Base-by-base conservation (phyloP, 257 asterid species). In the Anisodus tanguticus region DNA sequence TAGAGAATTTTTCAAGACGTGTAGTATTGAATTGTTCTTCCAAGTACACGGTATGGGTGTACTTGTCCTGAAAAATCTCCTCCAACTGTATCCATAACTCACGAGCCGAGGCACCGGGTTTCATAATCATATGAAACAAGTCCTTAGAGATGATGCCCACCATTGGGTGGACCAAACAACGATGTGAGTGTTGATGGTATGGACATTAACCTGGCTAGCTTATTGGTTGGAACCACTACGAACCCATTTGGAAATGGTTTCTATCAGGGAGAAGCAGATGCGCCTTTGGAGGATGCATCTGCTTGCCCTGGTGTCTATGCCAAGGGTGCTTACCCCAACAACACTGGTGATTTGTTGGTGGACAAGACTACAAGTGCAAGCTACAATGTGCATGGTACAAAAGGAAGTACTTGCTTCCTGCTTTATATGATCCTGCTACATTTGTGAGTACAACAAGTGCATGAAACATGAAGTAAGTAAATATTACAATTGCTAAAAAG, bases 271-370 rank as follows among this genome's bases (percentile, higher is more conserved):
- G 85, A 90, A 11, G 80, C 91, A 0, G 89, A 60, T 10, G 95
- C 93, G 8, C 95, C 92, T 9, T 57, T 92, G 6, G 95, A 92
- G 70, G 95, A 92, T 2, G 91, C 93, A 3, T 81, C 95, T 5
- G 95, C 94, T 71, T 92, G 95, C 22, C 84, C 91, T 0, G 95
- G 95, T 3, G 83, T 92, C 6, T 92, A 87, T 59, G 95, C 85
- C 0, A 86, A 85, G 3, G 94, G 95, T 11, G 93, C 95, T 22
- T 92, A 89, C 68, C 95, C 95, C 4, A 94, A 94, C 4, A 87
- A 88, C 4, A 89, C 95, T 13, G 95, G 94, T 1, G 85, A 90
- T 55, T 54, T 92, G 70, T 82, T 90, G 84, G 90, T 92, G 82
- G 93, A 90, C 85, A 83, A 85, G 6, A 84, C 92, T 6, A 92